A percentile compares a stretch with the other conserved stretches of the same genome.
phyloP scores from a whole-genome alignment of 768 basidiomycete genomes.

The Hemileccinum rubropunctum region DNA sequence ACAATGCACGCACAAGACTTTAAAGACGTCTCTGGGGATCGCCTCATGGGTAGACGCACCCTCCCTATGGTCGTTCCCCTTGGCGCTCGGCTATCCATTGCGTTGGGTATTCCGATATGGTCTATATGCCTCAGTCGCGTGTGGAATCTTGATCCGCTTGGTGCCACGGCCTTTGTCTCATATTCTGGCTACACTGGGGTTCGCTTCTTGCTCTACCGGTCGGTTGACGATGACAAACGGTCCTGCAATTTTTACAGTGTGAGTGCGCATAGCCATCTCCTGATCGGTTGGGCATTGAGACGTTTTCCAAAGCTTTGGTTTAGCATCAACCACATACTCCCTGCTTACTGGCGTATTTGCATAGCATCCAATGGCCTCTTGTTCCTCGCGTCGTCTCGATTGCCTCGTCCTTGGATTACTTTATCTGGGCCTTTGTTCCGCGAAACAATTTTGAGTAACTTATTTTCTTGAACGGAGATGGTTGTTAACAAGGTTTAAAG shows the following conservation, averaged over 20 bases:
- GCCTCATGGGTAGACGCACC: conserved; percentile 33
- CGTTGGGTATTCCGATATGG: conserved; percentile 23
- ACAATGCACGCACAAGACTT: conserved; percentile 34
- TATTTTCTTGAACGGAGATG: background rate
- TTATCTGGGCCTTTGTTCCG: background rate
- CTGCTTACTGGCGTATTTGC: conserved; percentile 11
- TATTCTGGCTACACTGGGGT: conserved; percentile 18
- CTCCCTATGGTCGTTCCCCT: conserved; percentile 40
- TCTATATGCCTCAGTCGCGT: conserved; percentile 19
- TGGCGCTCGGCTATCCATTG: conserved; percentile 14
- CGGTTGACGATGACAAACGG: conserved; percentile 14
- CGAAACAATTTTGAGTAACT: background rate
- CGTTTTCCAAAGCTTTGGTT: conserved; percentile 14
- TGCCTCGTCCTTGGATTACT: background rate
- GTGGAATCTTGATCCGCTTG: conserved; percentile 18
- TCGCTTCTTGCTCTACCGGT: conserved; percentile 18
- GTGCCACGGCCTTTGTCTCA: conserved; percentile 11
- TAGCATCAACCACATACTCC: conserved; percentile 12
- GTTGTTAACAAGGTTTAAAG: too few species aligned
- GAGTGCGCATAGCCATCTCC: background rate
- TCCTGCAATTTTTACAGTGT: conserved; percentile 26
- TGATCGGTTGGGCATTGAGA: background rate
- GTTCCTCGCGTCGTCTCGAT: background rate
- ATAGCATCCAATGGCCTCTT: background rate
- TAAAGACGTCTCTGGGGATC: conserved; percentile 41